Conservation (phyloP, 805 yeast genomes). For the Suhomyces faveliae region DNA sequence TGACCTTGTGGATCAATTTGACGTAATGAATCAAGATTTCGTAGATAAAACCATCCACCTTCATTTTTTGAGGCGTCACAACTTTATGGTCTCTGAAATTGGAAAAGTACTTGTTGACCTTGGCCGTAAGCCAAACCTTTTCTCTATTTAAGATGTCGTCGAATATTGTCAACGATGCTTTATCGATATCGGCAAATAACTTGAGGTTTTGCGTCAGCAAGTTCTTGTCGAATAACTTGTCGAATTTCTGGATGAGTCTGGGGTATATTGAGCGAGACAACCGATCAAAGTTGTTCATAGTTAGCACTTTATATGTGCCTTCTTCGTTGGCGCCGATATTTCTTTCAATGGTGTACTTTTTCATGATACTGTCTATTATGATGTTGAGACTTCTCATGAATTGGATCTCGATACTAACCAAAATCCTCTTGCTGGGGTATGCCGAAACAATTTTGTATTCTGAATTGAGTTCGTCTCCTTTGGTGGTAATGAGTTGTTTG, state of each 20-base stretch:
- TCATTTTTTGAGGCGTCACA: constrained; percentile 9
- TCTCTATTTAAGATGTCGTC: constrained; percentile 41
- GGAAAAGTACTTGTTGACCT: constrained; percentile 26
- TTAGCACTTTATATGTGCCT: constrained; percentile 37
- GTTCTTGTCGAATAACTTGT: constrained; percentile 33
- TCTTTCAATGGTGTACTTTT: constrained; percentile 33
- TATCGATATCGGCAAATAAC: constrained; percentile 41
- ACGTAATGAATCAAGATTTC: constrained; percentile 42
- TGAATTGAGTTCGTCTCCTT: constrained; percentile 11
- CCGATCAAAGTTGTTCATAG: constrained; percentile 44
- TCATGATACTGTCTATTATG: constrained; percentile 41
- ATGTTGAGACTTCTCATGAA: constrained; percentile 44
- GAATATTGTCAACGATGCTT: constrained; percentile 37
- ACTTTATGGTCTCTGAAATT: constrained; percentile 4
- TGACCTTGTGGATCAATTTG: constrained; percentile 36
- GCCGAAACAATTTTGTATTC: constrained; percentile 32
- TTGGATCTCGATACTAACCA: constrained; percentile 44
- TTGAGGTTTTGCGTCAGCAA: constrained; percentile 38
- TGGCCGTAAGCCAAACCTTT: constrained; percentile 31
- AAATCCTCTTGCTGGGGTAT: constrained; percentile 39
- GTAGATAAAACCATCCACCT: constrained; percentile 40
- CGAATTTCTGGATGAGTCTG: constrained; percentile 30
- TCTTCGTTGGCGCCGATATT: constrained; percentile 17
- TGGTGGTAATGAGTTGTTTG: constrained; percentile 24
- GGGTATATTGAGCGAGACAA: constrained; percentile 34